These are phyloP conservation scores for Excoecaria agallocha DNA, from an alignment of 345 rosid species.

Conservation along the genomic window DNA sequence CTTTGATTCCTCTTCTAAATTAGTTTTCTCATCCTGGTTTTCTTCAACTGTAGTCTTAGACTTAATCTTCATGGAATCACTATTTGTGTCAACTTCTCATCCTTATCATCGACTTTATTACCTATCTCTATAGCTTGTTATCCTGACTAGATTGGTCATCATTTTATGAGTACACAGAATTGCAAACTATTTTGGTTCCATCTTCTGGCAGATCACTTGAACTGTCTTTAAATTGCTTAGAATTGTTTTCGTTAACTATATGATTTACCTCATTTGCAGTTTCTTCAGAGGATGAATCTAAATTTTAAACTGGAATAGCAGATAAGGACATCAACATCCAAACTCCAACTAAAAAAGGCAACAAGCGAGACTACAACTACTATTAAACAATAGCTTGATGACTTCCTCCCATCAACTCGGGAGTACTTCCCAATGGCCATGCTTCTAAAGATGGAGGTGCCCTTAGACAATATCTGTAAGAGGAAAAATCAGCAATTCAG, in stretches of 20 bases:
- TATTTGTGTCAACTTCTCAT: slow-evolving; percentile 15
- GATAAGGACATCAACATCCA: slow-evolving; percentile 97
- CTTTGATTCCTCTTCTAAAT: slow-evolving; percentile 20
- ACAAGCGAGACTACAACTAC: slow-evolving; percentile 75
- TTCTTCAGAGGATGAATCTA: slow-evolving; percentile 52
- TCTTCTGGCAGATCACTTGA: slow-evolving; percentile 65
- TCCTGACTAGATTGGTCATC: slow-evolving; percentile 23
- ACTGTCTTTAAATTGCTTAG: slow-evolving; percentile 53
- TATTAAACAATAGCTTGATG: slow-evolving; percentile 72
- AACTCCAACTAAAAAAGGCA: slow-evolving; percentile 75
- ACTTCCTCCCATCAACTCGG: slow-evolving; percentile 40
- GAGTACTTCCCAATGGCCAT: slow-evolving; percentile 20
- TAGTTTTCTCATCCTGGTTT: slow-evolving; percentile 19
- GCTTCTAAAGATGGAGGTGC: background rate
- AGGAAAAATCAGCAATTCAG: background rate
- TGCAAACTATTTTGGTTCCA: slow-evolving; percentile 56
- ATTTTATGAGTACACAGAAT: slow-evolving; percentile 10
- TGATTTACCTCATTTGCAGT: slow-evolving; percentile 52
- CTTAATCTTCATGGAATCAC: slow-evolving; percentile 21
- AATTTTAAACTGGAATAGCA: slow-evolving; percentile 54
- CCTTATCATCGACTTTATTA: slow-evolving; percentile 3
- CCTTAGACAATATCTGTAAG: slow-evolving; percentile 9
- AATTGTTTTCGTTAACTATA: slow-evolving; percentile 31
- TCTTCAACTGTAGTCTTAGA: slow-evolving; percentile 18
- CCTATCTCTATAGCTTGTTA: slow-evolving; percentile 24